phyloP scores from a whole-genome alignment of 2,329 filamentous ascomycete species.

The Aspergillus tanneri region DNA sequence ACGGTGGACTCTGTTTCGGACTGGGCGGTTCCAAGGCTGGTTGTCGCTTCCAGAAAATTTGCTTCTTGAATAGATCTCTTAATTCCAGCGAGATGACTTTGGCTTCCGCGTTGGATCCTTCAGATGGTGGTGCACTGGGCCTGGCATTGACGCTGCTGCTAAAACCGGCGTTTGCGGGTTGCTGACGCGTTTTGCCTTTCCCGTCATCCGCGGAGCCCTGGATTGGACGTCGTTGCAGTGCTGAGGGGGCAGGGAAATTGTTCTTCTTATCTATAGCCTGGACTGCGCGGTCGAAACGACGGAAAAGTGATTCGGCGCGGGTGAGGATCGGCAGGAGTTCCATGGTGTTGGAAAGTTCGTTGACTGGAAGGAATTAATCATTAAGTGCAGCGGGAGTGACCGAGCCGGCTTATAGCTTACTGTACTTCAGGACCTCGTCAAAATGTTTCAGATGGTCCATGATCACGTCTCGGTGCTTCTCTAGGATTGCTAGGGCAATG shows the following conservation, averaged over 20 bases:
- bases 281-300: conserved; percentile 80
- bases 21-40: not conserved
- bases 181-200: conserved; percentile 35
- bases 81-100: conserved; percentile 65
- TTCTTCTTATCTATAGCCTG: conserved; percentile 90
- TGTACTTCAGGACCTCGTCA: conserved; percentile 95
- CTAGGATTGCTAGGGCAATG: conserved; percentile 86
- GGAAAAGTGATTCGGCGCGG: conserved; percentile 84
- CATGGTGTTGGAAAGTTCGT: conserved; percentile 90
- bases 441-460: conserved; percentile 93
- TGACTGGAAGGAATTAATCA: conserved; percentile 54
- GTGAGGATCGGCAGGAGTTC: conserved; percentile 84
- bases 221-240: conserved; percentile 50
- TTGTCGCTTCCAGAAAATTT: conserved; percentile 50
- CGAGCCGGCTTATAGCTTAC: conserved; percentile 63
- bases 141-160: conserved; percentile 25
- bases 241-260: conserved; percentile 65
- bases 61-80: conserved; percentile 59
- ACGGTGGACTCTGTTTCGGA: not conserved
- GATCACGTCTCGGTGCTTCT: conserved; percentile 94
- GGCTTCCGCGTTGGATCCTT: conserved; percentile 26
- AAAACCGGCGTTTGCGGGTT: conserved; percentile 20
- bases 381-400: not conserved
- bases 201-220: conserved; percentile 17
- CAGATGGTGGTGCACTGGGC: not conserved